A percentile compares a stretch with the other conserved stretches of the same genome.
phyloP scores from a whole-genome alignment of 768 basidiomycete species.

The Mycena crocata region DNA sequence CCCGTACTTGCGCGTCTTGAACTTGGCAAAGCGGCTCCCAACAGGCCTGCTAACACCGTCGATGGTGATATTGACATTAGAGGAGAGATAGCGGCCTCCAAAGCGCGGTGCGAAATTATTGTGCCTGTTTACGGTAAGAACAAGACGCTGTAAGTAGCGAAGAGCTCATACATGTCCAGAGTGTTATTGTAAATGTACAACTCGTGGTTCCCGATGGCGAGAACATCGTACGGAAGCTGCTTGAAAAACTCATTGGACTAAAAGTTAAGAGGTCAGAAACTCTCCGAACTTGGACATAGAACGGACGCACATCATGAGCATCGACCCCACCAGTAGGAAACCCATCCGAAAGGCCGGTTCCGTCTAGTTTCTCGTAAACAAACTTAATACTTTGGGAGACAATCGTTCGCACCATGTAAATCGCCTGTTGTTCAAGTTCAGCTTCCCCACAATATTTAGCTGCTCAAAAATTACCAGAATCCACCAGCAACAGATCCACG shows the following conservation, averaged over 20 bases:
- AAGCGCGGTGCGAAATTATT: conserved; percentile 31
- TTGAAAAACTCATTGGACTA: conserved; percentile 34
- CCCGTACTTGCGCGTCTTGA: conserved; percentile 76
- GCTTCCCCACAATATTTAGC: too few relatives aligned
- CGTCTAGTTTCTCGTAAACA: too few relatives aligned
- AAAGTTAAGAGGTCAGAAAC: background rate
- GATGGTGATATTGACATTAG: conserved; percentile 88
- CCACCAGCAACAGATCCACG: conserved; percentile 86
- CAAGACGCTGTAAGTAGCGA: too few relatives aligned
- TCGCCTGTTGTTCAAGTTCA: too few relatives aligned
- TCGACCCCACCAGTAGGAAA: conserved; percentile 77
- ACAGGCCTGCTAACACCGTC: conserved; percentile 52
- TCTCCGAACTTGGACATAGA: background rate
- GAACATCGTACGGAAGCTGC: conserved; percentile 81
- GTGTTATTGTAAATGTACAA: conserved; percentile 34
- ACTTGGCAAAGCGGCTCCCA: conserved; percentile 72
- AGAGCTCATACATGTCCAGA: background rate
- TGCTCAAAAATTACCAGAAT: conserved; percentile 73
- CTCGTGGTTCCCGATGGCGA: conserved; percentile 86
- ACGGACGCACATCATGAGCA: conserved; percentile 56
- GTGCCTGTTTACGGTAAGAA: background rate
- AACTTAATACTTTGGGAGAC: too few relatives aligned
- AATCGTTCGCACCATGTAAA: too few relatives aligned
- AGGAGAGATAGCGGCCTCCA: conserved; percentile 60
- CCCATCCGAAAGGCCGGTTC: conserved; percentile 84